Evolutionary conservation across 2,329 filamentous ascomycete genomes (phyloP), one percentile per base, ranked within the genome.

Genomic region (Scedosporium dehoogii): DNA sequence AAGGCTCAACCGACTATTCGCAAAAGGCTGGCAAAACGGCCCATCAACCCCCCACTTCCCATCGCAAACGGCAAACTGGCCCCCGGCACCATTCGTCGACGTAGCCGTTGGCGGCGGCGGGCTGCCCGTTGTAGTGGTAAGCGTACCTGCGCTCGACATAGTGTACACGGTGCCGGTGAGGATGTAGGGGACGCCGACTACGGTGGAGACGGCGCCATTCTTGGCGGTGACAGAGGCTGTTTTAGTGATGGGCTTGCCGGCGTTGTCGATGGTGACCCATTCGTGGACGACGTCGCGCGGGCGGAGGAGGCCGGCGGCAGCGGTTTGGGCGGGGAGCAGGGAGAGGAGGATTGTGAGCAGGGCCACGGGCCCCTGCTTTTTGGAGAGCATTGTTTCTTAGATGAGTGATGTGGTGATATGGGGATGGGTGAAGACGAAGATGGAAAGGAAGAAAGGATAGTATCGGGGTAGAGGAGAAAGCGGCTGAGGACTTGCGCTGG

Each of bases 11-110:
- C 68, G 61, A 55, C 67, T 70, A n/a, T 70, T 71, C 1, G 65
- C 44, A 41, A 64, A 63, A 1, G 74, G 74, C 57, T 68, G 67
- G 62, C 74, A 76, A 57, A 76, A 74, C 0, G 73, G 74, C 12
- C 63, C 64, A 23, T 69, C 67, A 4, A 14, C 14, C 14, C 69
- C 69, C 27, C 68, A 65, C 44, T 67, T 66, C 55, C 67, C 66
- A 41, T 66, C 64, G 67, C 74, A 75, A 10, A 65, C 63, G 27
- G 67, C 65, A 41, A 73, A 68, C 55, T 73, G 71, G 5, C 68
- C 68, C 18, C 72, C 73, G 16, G 64, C 66, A 3, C 64, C 65
- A 7, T 61, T 58, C 3, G 60, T 64, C 3, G 67, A 68, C 0
- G 69, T 68, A 4, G 73, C 72, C 1, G 68, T 69, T 1, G 71